Conservation (phyloP, 352 stramenopile species). For the Phytophthora fragariaefolia region DNA sequence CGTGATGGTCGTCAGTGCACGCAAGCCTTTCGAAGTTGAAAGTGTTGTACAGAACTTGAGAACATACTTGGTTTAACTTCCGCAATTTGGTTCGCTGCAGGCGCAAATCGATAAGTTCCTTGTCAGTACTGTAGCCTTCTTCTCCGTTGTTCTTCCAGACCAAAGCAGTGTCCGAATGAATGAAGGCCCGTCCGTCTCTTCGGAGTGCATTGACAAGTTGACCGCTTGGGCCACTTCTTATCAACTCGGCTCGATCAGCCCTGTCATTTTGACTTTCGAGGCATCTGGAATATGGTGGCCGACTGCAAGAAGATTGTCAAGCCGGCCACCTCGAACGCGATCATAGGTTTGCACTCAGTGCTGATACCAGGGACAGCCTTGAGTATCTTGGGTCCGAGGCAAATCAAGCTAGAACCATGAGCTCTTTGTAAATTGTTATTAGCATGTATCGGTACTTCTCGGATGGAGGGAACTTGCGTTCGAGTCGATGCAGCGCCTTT, state of each 20-base stretch:
- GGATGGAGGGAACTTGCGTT: conserved; percentile 48
- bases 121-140: conserved; percentile 14
- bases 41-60: too few species aligned
- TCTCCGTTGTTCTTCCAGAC: conserved; percentile 23
- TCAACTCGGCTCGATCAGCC: conserved; percentile 46
- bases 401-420: conserved; percentile 64
- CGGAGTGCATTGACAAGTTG: neutral
- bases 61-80: too few species aligned
- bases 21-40: too few species aligned
- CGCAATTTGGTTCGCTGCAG: too few species aligned
- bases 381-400: conserved; percentile 53
- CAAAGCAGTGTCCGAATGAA: conserved; percentile 27
- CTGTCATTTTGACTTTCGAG: conserved; percentile 46
- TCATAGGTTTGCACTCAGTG: conserved; percentile 35
- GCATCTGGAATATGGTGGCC: conserved; percentile 41
- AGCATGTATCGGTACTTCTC: conserved; percentile 71
- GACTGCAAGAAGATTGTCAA: conserved; percentile 60
- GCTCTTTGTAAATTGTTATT: conserved; percentile 60
- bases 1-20: too few species aligned
- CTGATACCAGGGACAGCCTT: conserved; percentile 42
- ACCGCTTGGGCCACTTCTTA: neutral
- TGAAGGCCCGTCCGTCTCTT: conserved; percentile 9
- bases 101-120: conserved; percentile 40
- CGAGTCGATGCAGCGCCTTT: conserved; percentile 43
- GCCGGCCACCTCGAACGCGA: conserved; percentile 58